phyloP scores from a whole-genome alignment of 2,329 filamentous ascomycete genomes.

The Coleophoma cylindrospora region DNA sequence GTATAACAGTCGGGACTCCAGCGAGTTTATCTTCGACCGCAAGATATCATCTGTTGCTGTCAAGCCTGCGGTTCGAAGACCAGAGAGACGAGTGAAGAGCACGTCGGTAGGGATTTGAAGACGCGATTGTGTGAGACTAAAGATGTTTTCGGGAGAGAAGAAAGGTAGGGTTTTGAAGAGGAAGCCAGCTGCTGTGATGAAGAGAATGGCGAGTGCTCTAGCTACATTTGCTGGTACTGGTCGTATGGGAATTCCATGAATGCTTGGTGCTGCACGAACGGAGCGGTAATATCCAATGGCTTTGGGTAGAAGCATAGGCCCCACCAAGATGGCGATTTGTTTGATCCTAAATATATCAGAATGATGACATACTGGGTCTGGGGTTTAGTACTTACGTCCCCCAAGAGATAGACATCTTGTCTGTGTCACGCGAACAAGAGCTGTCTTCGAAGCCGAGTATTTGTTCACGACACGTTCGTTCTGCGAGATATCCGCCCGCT shows the following conservation, averaged over 20 bases:
- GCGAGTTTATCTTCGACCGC: conserved; percentile 60
- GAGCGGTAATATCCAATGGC: conserved; percentile 60
- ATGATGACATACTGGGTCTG: too few species aligned
- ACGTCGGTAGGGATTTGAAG: conserved; percentile 82
- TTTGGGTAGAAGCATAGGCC: conserved; percentile 66
- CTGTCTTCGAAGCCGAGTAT: background rate
- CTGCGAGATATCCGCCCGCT: background rate
- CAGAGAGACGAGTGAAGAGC: conserved; percentile 70
- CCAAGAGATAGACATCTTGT: conserved; percentile 38
- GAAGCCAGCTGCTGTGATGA: conserved; percentile 44
- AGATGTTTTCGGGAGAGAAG: conserved; percentile 77
- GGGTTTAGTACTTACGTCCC: conserved; percentile 38
- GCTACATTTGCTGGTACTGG: conserved; percentile 48
- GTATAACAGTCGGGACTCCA: conserved; percentile 75
- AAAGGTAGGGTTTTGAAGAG: conserved; percentile 60
- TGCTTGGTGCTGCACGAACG: conserved; percentile 35
- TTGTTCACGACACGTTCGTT: background rate
- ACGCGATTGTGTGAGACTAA: conserved; percentile 70
- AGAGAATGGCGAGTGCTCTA: conserved; percentile 57
- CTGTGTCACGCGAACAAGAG: too few species aligned
- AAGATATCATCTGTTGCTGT: conserved; percentile 60
- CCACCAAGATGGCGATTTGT: conserved; percentile 49
- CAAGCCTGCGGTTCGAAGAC: conserved; percentile 45
- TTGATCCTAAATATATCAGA: conserved; percentile 29
- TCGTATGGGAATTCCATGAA: conserved; percentile 44